These are phyloP conservation scores for Cladosporium sp. DNA, from an alignment of 2,329 filamentous ascomycete species.

Conservation along the genomic window DNA sequence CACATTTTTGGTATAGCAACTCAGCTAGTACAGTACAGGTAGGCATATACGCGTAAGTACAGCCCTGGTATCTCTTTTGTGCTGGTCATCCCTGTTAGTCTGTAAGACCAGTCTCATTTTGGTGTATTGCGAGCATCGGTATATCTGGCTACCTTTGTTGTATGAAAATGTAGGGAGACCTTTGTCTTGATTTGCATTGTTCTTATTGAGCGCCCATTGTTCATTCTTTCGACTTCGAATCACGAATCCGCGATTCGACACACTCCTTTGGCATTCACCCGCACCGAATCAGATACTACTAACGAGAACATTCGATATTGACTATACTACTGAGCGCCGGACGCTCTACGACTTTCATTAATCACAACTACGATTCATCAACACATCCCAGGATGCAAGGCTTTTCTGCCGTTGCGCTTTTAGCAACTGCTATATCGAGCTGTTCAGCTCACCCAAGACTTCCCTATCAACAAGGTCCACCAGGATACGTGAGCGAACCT, in stretches of 20 bases:
- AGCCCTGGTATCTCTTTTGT: neutral
- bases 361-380: neutral
- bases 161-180: neutral
- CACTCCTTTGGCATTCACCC: neutral
- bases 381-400: neutral
- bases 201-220: neutral
- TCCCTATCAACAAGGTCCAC: neutral
- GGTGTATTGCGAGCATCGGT: neutral
- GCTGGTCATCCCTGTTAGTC: neutral
- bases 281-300: neutral
- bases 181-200: neutral
- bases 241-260: neutral
- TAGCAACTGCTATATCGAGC: neutral
- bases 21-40: neutral
- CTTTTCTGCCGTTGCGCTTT: neutral
- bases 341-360: neutral
- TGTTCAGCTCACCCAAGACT: neutral
- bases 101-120: neutral
- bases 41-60: constrained; percentile 1
- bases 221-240: neutral
- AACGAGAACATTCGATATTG: neutral
- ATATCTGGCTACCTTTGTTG: neutral
- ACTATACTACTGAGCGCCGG: neutral
- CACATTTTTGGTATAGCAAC: neutral
- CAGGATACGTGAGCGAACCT: neutral